phyloP scores from a whole-genome alignment of 768 basidiomycete genomes.

The Russula sp. region DNA sequence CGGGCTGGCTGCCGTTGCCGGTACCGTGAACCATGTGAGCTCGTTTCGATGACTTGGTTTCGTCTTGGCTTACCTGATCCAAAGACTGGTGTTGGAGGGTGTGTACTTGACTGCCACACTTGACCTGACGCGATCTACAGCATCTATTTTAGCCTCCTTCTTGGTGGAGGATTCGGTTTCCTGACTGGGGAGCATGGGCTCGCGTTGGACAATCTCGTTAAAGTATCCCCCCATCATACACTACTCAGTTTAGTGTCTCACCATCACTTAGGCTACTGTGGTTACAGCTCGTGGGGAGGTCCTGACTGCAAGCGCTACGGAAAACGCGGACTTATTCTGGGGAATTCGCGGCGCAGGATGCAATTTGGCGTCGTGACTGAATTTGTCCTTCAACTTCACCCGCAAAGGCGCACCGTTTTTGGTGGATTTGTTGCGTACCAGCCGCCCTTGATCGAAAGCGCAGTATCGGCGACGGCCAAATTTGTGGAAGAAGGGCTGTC shows the following conservation, averaged over 20 bases:
- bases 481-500: conserved; percentile 12
- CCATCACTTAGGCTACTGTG: conserved; percentile 39
- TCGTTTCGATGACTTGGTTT: not conserved
- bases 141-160: conserved; percentile 20
- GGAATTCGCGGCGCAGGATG: conserved; percentile 49
- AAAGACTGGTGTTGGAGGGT: conserved; percentile 32
- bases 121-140: not conserved
- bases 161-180: conserved; percentile 30
- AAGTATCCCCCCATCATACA: conserved; percentile 30
- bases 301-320: conserved; percentile 33
- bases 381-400: conserved; percentile 42
- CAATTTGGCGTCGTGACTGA: conserved; percentile 55
- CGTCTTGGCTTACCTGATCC: not conserved
- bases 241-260: conserved; percentile 25
- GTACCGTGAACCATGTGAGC: conserved; percentile 49
- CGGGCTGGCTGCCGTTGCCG: conserved; percentile 48
- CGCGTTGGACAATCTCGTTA: conserved; percentile 45
- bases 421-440: conserved; percentile 25
- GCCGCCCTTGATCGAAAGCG: not conserved
- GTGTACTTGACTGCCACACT: not conserved
- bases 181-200: conserved; percentile 38
- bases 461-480: not conserved
- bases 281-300: conserved; percentile 45
- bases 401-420: conserved; percentile 34
- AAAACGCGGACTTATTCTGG: conserved; percentile 46